Evolutionary conservation across 441 rosid genomes (phyloP).

Genomic region (Raphanus hybrid): DNA sequence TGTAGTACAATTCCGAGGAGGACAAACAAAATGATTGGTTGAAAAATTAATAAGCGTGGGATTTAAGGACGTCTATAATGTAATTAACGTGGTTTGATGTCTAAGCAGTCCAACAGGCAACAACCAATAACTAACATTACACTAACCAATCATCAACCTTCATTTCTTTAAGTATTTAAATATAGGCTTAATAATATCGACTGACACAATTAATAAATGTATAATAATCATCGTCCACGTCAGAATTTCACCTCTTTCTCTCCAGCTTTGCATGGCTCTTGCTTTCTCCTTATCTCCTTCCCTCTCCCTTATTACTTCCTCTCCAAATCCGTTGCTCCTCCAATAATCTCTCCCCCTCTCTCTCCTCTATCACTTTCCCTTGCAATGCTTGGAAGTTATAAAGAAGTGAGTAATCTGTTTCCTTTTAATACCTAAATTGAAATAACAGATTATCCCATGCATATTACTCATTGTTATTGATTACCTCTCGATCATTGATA

Average conservation of each 20-base stretch:
- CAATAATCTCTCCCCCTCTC: constrained; percentile 2
- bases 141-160: constrained; percentile 36
- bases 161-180: constrained; percentile 11
- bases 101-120: constrained; percentile 27
- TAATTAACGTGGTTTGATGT: constrained; percentile 27
- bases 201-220: constrained; percentile 11
- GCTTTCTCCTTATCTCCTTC: constrained; percentile 41
- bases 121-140: constrained; percentile 29
- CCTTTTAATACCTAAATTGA: not conserved
- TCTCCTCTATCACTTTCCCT: constrained; percentile 20
- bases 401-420: constrained; percentile 48
- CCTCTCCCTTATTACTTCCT: constrained; percentile 36
- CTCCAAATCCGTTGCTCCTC: constrained; percentile 19
- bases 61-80: constrained; percentile 28
- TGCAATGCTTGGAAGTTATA: constrained; percentile 53
- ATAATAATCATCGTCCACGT: constrained; percentile 44
- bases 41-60: constrained; percentile 22
- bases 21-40: constrained; percentile 11
- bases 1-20: not conserved
- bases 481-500: constrained; percentile 4
- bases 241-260: constrained; percentile 45
- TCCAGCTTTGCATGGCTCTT: constrained; percentile 62
- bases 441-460: not conserved
- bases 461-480: constrained; percentile 2
- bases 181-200: constrained; percentile 19